phyloP scores from a whole-genome alignment of 129 eudicot genomes.

The Escallonia rubra region DNA sequence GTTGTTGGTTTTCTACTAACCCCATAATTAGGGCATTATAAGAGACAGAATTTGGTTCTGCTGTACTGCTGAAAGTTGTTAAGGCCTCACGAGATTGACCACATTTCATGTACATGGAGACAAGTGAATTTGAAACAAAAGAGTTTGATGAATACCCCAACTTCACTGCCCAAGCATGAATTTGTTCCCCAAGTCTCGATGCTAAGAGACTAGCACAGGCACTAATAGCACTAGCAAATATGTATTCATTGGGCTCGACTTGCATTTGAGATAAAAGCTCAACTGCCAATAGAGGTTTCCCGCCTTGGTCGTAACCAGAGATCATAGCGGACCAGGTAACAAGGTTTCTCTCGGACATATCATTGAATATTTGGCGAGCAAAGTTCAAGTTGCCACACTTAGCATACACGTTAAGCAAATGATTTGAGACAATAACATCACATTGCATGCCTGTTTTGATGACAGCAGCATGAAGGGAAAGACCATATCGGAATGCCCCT shows the following conservation, averaged over 20 bases:
- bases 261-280: slow-evolving; percentile 37
- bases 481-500: slow-evolving; percentile 39
- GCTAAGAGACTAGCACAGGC: slow-evolving; percentile 50
- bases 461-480: slow-evolving; percentile 57
- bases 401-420: slow-evolving; percentile 60
- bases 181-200: slow-evolving; percentile 37
- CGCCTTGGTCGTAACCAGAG: slow-evolving; percentile 68
- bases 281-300: slow-evolving; percentile 31
- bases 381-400: slow-evolving; percentile 42
- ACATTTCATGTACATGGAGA: slow-evolving; percentile 71
- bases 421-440: slow-evolving; percentile 44
- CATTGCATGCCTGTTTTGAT: slow-evolving; percentile 39
- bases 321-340: slow-evolving; percentile 81
- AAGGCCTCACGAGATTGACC: slow-evolving; percentile 48
- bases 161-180: slow-evolving; percentile 46
- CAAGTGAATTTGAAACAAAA: slow-evolving; percentile 64
- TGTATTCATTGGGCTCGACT: slow-evolving; percentile 46
- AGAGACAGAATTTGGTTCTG: slow-evolving; percentile 34
- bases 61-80: slow-evolving; percentile 22
- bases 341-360: slow-evolving; percentile 59
- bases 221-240: slow-evolving; percentile 62
- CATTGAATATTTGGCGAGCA: slow-evolving; percentile 57
- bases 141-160: slow-evolving; percentile 31
- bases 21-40: slow-evolving; percentile 62
- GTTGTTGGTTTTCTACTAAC: slow-evolving; percentile 47